Evolutionary conservation across 2,329 filamentous ascomycete species (phyloP), one percentile per base, ranked within the genome.

Genomic region (Ascocoryne sarcoides): DNA sequence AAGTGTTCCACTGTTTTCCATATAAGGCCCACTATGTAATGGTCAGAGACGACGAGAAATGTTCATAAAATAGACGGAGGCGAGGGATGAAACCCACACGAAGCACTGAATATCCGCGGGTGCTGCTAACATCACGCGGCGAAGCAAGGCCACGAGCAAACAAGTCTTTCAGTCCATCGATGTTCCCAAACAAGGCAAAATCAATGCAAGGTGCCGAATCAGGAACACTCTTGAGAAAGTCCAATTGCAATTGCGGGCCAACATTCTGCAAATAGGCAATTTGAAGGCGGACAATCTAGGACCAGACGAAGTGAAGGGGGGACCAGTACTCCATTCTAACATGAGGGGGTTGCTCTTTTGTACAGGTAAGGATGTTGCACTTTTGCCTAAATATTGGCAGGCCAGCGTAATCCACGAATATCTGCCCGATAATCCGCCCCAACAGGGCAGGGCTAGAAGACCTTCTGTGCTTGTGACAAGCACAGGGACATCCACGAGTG

Each of bases 271-370:
- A 21, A 28, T 43, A 43, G 10, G 32, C 32, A 29, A 46, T 21
- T 37, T 45, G 35, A 21, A 46, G 36, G 10, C 18, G 26, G 16
- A 46, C 16, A 31, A 43, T 43, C 19, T 43, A 36, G 20, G 43
- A 28, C 39, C 40, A 40, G 21, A 18, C 28, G 23, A 37, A 43
- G 4, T 32, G 33, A 20, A 45, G 29, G 2, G 37, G 32, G 34
- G 41, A 44, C 37, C 38, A 44, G 19, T 41, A 44, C 23, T 41
- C 38, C 14, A 44, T 16, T 12, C n/a, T 38, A 16, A 40, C 34
- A 34, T 26, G 34, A 16, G 38, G 42, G n/a, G 29, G 16, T 26
- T 40, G 33, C n/a, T 10, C 4, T 23, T 35, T 37, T 17, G 10
- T 19, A 32, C 42, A 40, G 26, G 33, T 20, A 10, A 7, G 2